Evolutionary conservation across 306 rosid genomes (phyloP).

Genomic region (Fragaria nilgerrensis): DNA sequence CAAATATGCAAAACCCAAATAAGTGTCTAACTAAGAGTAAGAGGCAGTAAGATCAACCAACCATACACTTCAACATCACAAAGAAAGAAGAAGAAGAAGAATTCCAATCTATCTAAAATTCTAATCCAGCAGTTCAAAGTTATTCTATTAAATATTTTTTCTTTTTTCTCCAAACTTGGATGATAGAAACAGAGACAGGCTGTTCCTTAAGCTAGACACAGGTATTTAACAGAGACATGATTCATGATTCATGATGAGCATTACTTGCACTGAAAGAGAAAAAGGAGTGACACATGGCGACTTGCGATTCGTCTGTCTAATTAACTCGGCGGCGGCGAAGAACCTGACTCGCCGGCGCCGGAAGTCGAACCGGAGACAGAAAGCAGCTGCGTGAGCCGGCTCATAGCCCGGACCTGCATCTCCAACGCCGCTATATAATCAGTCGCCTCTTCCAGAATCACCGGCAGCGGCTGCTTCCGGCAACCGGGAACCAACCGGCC

Average conservation of each 20-base stretch:
- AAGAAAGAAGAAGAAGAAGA: neutral
- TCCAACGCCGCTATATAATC: constrained; percentile 89
- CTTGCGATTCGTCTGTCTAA: constrained; percentile 18
- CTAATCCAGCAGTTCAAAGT: constrained; percentile 1
- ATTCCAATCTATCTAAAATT: neutral
- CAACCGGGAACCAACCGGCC: constrained; percentile 97
- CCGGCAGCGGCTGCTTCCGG: constrained; percentile 76
- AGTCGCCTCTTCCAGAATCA: constrained; percentile 75
- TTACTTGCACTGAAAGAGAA: constrained; percentile 23
- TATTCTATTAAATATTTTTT: neutral
- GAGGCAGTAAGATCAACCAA: neutral
- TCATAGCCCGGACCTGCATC: constrained; percentile 96
- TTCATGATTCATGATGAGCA: constrained; percentile 1
- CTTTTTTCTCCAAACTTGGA: neutral
- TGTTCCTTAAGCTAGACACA: constrained; percentile 6
- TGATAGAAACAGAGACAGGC: constrained; percentile 4
- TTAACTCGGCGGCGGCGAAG: constrained; percentile 50
- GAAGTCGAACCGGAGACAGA: constrained; percentile 42
- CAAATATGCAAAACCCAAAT: neutral
- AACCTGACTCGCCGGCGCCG: constrained; percentile 27
- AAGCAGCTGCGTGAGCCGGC: constrained; percentile 62
- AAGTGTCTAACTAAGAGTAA: neutral
- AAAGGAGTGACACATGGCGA: constrained; percentile 28
- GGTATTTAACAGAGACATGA: constrained; percentile 39
- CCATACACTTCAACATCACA: neutral